These are phyloP conservation scores for Bidens hawaiensis DNA, from an alignment of 140 eudicot genomes.

Conservation along the genomic window DNA sequence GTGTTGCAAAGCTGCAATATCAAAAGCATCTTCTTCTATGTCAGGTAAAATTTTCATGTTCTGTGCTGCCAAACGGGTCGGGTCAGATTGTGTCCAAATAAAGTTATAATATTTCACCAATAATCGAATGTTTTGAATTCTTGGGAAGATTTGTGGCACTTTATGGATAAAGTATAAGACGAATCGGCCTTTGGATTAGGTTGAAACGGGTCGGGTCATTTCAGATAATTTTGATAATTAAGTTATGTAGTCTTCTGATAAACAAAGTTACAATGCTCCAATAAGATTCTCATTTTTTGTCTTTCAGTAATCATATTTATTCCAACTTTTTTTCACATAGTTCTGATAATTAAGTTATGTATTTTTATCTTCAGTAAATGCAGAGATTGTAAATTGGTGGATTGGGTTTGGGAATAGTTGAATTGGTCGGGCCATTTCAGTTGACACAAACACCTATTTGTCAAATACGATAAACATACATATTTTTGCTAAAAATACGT, in stretches of 20 bases:
- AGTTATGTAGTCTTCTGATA: too few species aligned
- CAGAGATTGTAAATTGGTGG: too few species aligned
- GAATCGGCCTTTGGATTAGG: not conserved
- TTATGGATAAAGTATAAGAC: not conserved
- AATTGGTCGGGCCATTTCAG: too few species aligned
- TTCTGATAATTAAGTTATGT: not conserved
- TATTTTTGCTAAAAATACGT: too few species aligned
- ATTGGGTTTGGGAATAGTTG: too few species aligned
- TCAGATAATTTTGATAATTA: too few species aligned
- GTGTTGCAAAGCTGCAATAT: constrained; percentile 95
- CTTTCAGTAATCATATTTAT: not conserved
- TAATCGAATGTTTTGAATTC: not conserved
- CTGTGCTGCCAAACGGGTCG: not conserved
- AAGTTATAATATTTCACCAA: not conserved
- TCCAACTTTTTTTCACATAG: too few species aligned
- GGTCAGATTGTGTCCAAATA: not conserved
- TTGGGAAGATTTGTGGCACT: not conserved
- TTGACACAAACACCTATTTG: too few species aligned
- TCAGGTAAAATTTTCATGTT: constrained; percentile 50
- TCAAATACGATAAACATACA: too few species aligned
- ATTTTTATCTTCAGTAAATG: not conserved
- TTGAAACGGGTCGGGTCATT: not conserved
- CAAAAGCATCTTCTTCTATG: constrained; percentile 94
- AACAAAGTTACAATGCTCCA: not conserved
- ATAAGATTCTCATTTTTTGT: not conserved